phyloP scores from a whole-genome alignment of 495 filamentous ascomycete species.

The Podospora comata region DNA sequence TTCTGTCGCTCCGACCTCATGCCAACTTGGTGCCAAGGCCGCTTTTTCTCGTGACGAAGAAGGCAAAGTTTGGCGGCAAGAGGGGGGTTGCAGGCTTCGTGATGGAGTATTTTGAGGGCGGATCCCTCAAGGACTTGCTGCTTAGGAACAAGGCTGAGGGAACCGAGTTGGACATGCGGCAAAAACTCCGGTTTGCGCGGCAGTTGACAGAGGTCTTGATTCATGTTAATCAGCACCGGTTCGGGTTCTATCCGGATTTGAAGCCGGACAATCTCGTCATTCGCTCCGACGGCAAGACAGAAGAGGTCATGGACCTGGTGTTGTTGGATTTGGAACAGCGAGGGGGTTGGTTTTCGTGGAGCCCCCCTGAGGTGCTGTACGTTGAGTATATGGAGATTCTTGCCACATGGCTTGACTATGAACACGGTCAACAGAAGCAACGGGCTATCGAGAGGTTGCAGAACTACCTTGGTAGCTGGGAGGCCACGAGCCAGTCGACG shows the following conservation, averaged over 20 bases:
- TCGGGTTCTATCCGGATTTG: conserved; percentile 38
- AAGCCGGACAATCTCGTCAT: conserved; percentile 39
- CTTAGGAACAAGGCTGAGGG: background rate
- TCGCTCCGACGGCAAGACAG: background rate
- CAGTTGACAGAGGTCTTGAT: conserved; percentile 32
- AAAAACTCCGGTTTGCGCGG: conserved; percentile 30
- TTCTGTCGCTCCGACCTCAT: conserved; percentile 29
- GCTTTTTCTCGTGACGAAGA: conserved; percentile 32
- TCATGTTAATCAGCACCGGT: conserved; percentile 29
- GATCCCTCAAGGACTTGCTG: conserved; percentile 30
- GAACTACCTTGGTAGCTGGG: conserved; percentile 18
- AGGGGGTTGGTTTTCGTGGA: conserved; percentile 33
- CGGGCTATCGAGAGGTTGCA: conserved; percentile 6
- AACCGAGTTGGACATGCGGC: conserved; percentile 10
- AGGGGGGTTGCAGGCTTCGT: conserved; percentile 37
- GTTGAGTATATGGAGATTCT: conserved; percentile 32
- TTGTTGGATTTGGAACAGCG: conserved; percentile 39
- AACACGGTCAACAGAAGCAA: conserved; percentile 10
- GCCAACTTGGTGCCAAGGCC: conserved; percentile 32
- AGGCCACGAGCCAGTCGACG: conserved; percentile 4
- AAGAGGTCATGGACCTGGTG: conserved; percentile 21
- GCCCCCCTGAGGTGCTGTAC: conserved; percentile 35
- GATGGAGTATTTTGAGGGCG: conserved; percentile 30
- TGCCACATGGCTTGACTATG: background rate
- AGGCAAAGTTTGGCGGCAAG: conserved; percentile 33